These are phyloP conservation scores for Cyclanthera cordifolia DNA, from an alignment of 306 rosid genomes.

Conservation along the genomic window DNA sequence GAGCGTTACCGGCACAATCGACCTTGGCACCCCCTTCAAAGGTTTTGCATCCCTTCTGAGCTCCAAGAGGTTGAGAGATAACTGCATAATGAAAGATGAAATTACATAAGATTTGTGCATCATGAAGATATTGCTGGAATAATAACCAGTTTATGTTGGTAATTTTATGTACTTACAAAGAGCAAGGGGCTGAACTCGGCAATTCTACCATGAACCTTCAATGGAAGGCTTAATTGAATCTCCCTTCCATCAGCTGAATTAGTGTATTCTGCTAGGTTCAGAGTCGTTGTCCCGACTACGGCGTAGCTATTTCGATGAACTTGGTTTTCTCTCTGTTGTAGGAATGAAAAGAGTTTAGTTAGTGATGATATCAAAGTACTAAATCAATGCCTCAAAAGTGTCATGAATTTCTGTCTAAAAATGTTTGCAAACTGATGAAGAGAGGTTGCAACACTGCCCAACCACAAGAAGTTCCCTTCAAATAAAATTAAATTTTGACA, in stretches of 20 bases:
- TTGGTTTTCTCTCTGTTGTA: slow-evolving; percentile 15
- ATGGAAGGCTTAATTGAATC: slow-evolving; percentile 16
- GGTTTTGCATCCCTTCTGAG: slow-evolving; percentile 12
- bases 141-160: neutral
- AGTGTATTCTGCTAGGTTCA: slow-evolving; percentile 27
- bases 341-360: neutral
- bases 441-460: neutral
- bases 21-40: slow-evolving; percentile 12
- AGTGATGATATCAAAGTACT: neutral
- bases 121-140: neutral
- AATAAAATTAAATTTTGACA: neutral
- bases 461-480: neutral
- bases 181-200: slow-evolving; percentile 16
- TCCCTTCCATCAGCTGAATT: slow-evolving; percentile 17
- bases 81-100: slow-evolving; percentile 8
- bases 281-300: slow-evolving; percentile 18
- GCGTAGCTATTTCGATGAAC: slow-evolving; percentile 14
- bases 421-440: neutral
- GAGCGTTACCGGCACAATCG: slow-evolving; percentile 13
- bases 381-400: neutral
- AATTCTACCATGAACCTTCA: slow-evolving; percentile 10
- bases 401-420: neutral
- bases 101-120: neutral
- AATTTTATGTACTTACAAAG: slow-evolving; percentile 18
- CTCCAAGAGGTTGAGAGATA: slow-evolving; percentile 20